phyloP scores from a whole-genome alignment of 768 basidiomycete genomes.

The Chlorophyllum brunneum region DNA sequence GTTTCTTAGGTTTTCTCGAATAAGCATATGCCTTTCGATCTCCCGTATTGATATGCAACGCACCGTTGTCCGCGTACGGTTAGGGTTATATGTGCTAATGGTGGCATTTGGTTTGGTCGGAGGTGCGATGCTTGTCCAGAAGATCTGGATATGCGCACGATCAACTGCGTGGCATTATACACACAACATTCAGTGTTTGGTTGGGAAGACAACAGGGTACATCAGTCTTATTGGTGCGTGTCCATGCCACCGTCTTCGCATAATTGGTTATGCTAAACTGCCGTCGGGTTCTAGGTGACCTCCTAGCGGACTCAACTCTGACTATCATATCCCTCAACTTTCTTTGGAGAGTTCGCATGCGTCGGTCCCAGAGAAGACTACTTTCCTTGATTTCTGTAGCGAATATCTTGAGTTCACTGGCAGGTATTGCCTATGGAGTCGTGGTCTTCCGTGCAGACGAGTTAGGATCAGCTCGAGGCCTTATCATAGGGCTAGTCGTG shows the following conservation, averaged over 20 bases:
- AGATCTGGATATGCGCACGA: conserved; percentile 1
- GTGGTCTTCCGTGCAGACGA: not conserved
- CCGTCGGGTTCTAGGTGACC: not conserved
- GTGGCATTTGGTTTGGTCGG: conserved; percentile 6
- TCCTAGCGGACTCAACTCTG: conserved; percentile 1
- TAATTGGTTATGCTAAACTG: not conserved
- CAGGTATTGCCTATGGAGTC: not conserved
- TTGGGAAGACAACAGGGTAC: not conserved
- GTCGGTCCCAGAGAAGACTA: not conserved
- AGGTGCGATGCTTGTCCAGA: not conserved
- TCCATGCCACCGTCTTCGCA: not conserved
- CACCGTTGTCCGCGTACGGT: not conserved
- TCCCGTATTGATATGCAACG: conserved; percentile 4
- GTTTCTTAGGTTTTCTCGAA: not conserved
- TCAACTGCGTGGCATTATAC: not conserved
- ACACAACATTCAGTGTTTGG: not conserved
- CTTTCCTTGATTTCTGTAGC: conserved; percentile 3
- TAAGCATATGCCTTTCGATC: conserved; percentile 7
- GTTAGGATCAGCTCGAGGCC: not conserved
- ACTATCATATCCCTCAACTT: conserved; percentile 3
- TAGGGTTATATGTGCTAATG: not conserved
- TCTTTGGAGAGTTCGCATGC: conserved; percentile 7
- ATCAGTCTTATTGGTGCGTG: conserved; percentile 4
- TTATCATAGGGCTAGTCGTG: not conserved
- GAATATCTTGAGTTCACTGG: conserved; percentile 6